A percentile compares a stretch with the other conserved stretches of the same genome.
These are phyloP conservation scores for Lantana camara DNA, from an alignment of 257 asterid species.

Conservation along the genomic window DNA sequence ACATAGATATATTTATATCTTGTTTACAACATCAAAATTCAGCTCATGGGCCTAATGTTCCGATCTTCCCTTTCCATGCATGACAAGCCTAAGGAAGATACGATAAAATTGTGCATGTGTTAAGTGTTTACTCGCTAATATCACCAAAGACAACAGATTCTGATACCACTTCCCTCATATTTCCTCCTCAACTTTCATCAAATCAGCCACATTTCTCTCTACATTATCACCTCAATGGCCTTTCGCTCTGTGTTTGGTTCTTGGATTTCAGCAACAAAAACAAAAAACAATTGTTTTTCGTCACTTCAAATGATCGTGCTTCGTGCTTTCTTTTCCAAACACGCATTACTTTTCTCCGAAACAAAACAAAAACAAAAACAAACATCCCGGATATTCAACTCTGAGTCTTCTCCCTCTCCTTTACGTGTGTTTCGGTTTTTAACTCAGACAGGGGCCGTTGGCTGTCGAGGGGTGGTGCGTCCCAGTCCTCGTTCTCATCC, in stretches of 20 bases:
- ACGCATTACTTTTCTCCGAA: not conserved
- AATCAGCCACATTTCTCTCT: not conserved
- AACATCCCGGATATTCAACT: not conserved
- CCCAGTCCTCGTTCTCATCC: slow-evolving; percentile 31
- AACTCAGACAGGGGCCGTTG: slow-evolving; percentile 13
- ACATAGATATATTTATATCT: not conserved
- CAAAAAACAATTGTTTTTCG: too few species aligned
- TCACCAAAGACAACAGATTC: too few species aligned
- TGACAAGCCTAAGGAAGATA: not conserved
- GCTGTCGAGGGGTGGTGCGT: slow-evolving; percentile 16
- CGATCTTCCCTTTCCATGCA: not conserved
- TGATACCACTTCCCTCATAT: too few species aligned
- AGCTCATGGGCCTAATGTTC: not conserved
- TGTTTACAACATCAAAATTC: not conserved
- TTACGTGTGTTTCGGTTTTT: slow-evolving; percentile 15
- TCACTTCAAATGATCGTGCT: too few species aligned
- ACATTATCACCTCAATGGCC: not conserved
- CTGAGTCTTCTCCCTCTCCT: slow-evolving; percentile 21
- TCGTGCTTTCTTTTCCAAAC: too few species aligned
- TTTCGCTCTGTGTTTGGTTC: too few species aligned
- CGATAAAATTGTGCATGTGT: too few species aligned
- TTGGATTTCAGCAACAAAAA: too few species aligned
- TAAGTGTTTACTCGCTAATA: too few species aligned
- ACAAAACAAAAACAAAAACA: not conserved
- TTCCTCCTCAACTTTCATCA: not conserved